A percentile compares a stretch with the other conserved stretches of the same genome.
phyloP scores from a whole-genome alignment of 805 yeast species.

The Sugiyamaella marilandica region DNA sequence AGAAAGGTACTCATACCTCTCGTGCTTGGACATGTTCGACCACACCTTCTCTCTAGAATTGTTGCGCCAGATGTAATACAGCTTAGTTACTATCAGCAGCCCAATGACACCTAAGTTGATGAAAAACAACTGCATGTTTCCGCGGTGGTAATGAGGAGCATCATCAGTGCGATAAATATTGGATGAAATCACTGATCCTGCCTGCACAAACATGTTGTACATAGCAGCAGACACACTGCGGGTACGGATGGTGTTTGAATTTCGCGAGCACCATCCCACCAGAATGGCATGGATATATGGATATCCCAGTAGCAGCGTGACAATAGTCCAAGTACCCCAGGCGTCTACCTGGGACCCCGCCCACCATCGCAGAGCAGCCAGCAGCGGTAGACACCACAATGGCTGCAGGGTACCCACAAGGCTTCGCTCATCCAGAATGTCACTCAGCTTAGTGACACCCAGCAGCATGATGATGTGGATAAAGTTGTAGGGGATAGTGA shows the following conservation, averaged over 20 bases:
- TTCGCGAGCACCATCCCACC: conserved; percentile 58
- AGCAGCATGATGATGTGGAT: conserved; percentile 16
- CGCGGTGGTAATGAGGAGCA: conserved; percentile 54
- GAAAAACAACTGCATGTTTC: conserved; percentile 40
- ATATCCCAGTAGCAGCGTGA: conserved; percentile 26
- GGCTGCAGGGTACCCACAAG: conserved; percentile 16
- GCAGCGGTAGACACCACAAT: conserved; percentile 17
- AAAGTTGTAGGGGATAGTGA: conserved; percentile 37
- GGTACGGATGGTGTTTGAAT: conserved; percentile 57
- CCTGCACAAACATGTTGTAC: conserved; percentile 60
- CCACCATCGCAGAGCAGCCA: conserved; percentile 36
- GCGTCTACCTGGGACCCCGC: conserved; percentile 29
- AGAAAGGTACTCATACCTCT: conserved; percentile 44
- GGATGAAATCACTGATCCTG: conserved; percentile 49
- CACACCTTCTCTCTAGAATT: conserved; percentile 41
- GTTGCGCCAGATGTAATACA: conserved; percentile 33
- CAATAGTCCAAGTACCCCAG: conserved; percentile 33
- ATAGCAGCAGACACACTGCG: conserved; percentile 63
- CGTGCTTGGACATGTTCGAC: conserved; percentile 46
- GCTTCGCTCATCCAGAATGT: conserved; percentile 14
- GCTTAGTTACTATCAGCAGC: conserved; percentile 24
- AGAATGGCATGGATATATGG: conserved; percentile 49
- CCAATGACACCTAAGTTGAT: conserved; percentile 22
- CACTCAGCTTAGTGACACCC: conserved; percentile 15
- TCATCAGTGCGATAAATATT: conserved; percentile 57